These are phyloP conservation scores for Trichoderma sp. DNA, from an alignment of 2,329 filamentous ascomycete species.

Conservation along the genomic window DNA sequence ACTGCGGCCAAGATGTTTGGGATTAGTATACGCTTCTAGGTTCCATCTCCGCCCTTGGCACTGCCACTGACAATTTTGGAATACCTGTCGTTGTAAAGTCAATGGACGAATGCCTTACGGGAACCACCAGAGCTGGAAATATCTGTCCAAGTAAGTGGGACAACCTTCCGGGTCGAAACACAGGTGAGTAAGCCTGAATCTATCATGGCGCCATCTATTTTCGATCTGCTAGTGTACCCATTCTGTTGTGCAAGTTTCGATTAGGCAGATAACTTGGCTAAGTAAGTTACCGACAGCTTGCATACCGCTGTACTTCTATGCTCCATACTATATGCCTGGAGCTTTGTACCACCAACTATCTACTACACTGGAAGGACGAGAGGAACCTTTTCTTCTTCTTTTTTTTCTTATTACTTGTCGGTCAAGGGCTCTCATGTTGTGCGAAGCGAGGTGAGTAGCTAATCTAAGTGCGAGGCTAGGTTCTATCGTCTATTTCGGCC, in stretches of 20 bases:
- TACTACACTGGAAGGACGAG: not conserved
- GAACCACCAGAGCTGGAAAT: not conserved
- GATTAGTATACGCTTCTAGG: not conserved
- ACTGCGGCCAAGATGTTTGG: not conserved
- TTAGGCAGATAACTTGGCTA: not conserved
- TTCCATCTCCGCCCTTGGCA: not conserved
- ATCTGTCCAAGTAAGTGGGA: not conserved
- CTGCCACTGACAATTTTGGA: not conserved
- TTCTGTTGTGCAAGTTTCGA: not conserved
- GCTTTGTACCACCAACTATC: not conserved
- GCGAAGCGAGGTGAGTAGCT: not conserved
- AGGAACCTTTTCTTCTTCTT: not conserved
- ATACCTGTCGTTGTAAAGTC: not conserved
- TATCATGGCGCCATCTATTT: not conserved
- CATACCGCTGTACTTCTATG: not conserved
- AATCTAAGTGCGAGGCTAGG: not conserved
- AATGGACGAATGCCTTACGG: not conserved
- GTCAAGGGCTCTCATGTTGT: not conserved
- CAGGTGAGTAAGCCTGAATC: not conserved
- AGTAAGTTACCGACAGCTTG: conserved; percentile 13
- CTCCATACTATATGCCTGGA: not conserved
- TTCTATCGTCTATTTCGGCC: not conserved
- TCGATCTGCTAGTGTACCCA: conserved; percentile 3
- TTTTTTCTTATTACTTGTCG: not conserved
- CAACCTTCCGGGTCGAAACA: not conserved